phyloP scores from a whole-genome alignment of 2,329 filamentous ascomycete species.

The Plectosphaerella cucumerina region DNA sequence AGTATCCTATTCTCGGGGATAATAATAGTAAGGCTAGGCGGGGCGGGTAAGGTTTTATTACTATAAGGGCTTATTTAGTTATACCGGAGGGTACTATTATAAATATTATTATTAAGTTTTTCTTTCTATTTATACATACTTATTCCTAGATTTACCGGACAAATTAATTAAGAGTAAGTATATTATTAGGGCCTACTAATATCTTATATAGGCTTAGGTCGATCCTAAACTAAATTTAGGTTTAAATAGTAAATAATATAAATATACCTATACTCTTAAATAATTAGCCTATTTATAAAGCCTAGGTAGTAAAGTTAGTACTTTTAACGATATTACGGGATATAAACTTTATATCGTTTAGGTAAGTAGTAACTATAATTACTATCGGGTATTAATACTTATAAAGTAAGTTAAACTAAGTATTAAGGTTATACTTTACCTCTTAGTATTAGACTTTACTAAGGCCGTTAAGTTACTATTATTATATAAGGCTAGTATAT shows the following conservation, averaged over 20 bases:
- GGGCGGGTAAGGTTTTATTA: too few relatives aligned
- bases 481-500: too few relatives aligned
- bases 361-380: too few relatives aligned
- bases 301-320: not conserved
- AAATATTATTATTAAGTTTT: not conserved
- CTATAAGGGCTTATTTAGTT: too few relatives aligned
- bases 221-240: not conserved
- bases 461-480: not conserved
- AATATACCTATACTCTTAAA: not conserved
- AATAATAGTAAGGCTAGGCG: too few relatives aligned
- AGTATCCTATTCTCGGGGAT: not conserved
- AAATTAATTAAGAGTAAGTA: not conserved
- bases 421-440: not conserved
- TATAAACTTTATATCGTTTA: not conserved
- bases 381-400: not conserved
- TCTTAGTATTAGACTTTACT: not conserved
- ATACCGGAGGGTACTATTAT: too few relatives aligned
- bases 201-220: not conserved
- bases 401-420: too few relatives aligned
- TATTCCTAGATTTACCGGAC: not conserved
- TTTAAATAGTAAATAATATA: not conserved
- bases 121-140: not conserved
- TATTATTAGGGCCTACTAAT: not conserved
- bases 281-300: not conserved
- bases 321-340: not conserved